Evolutionary conservation across 106 monocot species (phyloP).

Genomic region (Alisma plantagoaquatica): DNA sequence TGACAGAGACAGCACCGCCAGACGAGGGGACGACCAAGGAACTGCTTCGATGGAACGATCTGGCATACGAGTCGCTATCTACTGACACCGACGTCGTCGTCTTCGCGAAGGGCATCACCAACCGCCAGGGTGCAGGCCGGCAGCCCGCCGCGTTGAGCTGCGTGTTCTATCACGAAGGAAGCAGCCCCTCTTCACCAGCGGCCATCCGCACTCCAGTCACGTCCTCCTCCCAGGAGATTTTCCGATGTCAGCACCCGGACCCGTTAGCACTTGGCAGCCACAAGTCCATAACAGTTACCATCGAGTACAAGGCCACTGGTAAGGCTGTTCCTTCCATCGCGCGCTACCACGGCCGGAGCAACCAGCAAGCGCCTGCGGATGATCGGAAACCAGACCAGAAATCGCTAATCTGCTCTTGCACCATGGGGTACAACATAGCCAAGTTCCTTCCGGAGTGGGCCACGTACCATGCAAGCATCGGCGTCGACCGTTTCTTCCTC

Average conservation of each 20-base stretch:
- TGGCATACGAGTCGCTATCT: constrained; percentile 47
- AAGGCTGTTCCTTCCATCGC: constrained; percentile 39
- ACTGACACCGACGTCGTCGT: constrained; percentile 46
- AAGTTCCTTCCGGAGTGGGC: constrained; percentile 85
- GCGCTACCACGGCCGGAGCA: constrained; percentile 8
- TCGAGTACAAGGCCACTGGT: too few species aligned
- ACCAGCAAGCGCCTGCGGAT: constrained; percentile 1
- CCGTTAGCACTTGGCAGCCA: too few species aligned
- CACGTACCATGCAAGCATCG: constrained; percentile 52
- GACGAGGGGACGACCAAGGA: neutral
- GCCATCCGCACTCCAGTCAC: constrained; percentile 3
- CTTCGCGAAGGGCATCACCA: constrained; percentile 43
- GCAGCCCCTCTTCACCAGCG: neutral
- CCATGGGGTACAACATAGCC: constrained; percentile 67
- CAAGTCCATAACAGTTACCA: too few species aligned
- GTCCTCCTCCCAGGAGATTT: constrained; percentile 9
- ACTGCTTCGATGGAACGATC: constrained; percentile 31
- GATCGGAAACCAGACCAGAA: neutral
- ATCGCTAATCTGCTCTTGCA: constrained; percentile 49
- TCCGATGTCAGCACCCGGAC: constrained; percentile 11
- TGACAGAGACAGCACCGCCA: too few species aligned
- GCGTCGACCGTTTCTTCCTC: constrained; percentile 60
- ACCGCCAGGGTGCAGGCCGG: too few species aligned
- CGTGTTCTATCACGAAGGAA: too few species aligned
- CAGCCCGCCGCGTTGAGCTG: constrained; percentile 32